Conservation (phyloP, 2,329 filamentous ascomycete species). For the Penicillium digitatum region DNA sequence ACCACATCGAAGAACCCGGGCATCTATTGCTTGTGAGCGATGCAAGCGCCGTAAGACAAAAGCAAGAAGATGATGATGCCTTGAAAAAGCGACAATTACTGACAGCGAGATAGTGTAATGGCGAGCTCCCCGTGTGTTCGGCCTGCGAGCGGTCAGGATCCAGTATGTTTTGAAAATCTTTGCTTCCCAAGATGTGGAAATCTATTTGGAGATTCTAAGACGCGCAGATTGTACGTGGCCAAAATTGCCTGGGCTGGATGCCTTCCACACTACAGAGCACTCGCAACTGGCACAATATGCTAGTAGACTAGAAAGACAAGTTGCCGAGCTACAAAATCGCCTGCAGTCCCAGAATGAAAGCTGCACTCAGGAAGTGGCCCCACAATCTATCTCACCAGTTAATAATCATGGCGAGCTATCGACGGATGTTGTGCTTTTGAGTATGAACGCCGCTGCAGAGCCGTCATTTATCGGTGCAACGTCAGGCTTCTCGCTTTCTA, state of each 20-base stretch:
- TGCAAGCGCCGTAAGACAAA: not conserved
- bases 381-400: not conserved
- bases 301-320: not conserved
- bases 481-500: not conserved
- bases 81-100: not conserved
- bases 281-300: not conserved
- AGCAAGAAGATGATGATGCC: not conserved
- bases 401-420: not conserved
- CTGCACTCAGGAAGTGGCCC: not conserved
- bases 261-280: not conserved
- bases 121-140: not conserved
- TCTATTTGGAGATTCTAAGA: not conserved
- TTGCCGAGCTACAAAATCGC: not conserved
- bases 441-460: not conserved
- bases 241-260: not conserved
- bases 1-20: not conserved
- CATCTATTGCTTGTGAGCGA: not conserved
- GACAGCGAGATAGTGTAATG: not conserved
- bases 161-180: not conserved
- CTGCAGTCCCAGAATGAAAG: not conserved
- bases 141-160: not conserved
- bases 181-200: too few relatives aligned
- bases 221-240: not conserved
- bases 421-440: not conserved
- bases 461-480: not conserved